phyloP scores from a whole-genome alignment of 306 rosid genomes.

The Vicia villosa region DNA sequence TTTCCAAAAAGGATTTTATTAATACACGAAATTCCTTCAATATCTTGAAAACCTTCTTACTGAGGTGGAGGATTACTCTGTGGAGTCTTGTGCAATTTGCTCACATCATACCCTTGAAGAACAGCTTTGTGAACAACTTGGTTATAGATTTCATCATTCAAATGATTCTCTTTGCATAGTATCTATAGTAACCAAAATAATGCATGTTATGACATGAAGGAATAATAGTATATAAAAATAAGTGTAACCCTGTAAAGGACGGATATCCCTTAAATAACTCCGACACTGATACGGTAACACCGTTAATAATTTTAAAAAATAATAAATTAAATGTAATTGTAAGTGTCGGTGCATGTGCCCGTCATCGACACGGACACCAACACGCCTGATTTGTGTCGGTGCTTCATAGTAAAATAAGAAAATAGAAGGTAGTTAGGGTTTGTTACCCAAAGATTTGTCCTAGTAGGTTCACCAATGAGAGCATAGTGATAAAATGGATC shows the following conservation, averaged over 20 bases:
- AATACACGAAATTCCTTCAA: conserved; percentile 73
- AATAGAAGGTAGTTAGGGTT: not conserved
- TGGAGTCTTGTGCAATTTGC: conserved; percentile 83
- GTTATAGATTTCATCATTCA: conserved; percentile 67
- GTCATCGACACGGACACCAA: no score
- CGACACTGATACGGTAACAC: no score
- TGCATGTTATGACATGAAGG: not conserved
- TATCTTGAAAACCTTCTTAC: conserved; percentile 54
- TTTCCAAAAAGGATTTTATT: conserved; percentile 58
- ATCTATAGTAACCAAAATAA: conserved; percentile 47
- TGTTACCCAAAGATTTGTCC: conserved; percentile 92
- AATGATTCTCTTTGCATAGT: conserved; percentile 51
- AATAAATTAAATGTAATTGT: no score
- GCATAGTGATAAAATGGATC: conserved; percentile 70
- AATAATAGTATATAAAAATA: no score
- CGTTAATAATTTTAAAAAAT: no score
- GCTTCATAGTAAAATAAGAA: no score
- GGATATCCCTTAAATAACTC: no score
- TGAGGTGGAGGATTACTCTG: conserved; percentile 70
- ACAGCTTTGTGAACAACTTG: conserved; percentile 60
- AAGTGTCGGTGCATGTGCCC: no score
- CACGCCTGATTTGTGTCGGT: no score
- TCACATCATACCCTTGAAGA: conserved; percentile 67
- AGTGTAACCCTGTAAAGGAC: not conserved
- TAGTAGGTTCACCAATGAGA: conserved; percentile 70